These are phyloP conservation scores for Lipomyces chichibuensis DNA, from an alignment of 805 yeast species.

Conservation along the genomic window DNA sequence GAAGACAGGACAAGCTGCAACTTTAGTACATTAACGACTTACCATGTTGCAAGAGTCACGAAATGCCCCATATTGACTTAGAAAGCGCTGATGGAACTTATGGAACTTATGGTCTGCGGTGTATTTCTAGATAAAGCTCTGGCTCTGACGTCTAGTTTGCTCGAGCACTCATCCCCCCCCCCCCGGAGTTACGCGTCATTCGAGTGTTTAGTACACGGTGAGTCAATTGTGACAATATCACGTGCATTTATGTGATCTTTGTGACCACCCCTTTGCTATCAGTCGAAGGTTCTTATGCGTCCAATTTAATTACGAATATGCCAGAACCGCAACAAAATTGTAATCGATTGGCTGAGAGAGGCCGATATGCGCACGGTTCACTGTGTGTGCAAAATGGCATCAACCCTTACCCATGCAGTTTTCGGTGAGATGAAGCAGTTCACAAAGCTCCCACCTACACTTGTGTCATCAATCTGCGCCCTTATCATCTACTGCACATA, in stretches of 20 bases:
- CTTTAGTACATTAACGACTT: background rate
- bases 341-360: slow-evolving; percentile 31
- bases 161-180: background rate
- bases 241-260: slow-evolving; percentile 7
- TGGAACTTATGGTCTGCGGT: no score
- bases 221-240: background rate
- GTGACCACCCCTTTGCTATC: slow-evolving; percentile 2
- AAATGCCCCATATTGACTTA: slow-evolving; percentile 30
- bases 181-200: no score
- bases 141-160: no score
- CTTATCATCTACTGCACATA: slow-evolving; percentile 1
- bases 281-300: background rate
- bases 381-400: background rate
- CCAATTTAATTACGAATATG: background rate
- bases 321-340: slow-evolving; percentile 8
- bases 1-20: background rate
- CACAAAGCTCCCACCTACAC: background rate
- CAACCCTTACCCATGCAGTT: slow-evolving; percentile 7
- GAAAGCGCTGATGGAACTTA: background rate
- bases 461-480: slow-evolving; percentile 5
- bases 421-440: background rate
- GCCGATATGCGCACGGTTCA: slow-evolving; percentile 22
- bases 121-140: no score
- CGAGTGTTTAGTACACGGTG: background rate
- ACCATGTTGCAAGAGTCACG: slow-evolving; percentile 36